Evolutionary conservation across 2,329 filamentous ascomycete species (phyloP).

Genomic region (Ophiostoma quercus): DNA sequence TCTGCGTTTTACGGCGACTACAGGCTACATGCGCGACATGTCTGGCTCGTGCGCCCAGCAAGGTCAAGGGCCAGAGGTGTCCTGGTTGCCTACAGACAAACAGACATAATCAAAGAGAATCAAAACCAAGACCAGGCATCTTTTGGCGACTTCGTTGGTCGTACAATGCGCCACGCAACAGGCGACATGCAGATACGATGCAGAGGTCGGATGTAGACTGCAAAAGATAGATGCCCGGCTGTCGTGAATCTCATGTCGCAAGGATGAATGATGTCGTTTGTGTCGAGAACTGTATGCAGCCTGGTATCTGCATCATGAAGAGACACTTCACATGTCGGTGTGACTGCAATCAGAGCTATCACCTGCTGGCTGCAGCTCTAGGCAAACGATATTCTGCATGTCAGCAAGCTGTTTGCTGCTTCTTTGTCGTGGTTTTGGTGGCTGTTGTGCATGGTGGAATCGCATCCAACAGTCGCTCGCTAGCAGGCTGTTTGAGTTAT

Average conservation of each 20-base stretch:
- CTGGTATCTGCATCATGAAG: too few species aligned
- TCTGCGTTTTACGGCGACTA: not conserved
- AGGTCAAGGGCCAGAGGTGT: not conserved
- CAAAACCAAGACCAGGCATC: not conserved
- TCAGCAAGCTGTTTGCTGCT: not conserved
- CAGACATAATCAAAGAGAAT: not conserved
- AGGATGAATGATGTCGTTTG: not conserved
- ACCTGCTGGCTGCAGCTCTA: not conserved
- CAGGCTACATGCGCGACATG: not conserved
- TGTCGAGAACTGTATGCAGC: too few species aligned
- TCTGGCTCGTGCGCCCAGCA: not conserved
- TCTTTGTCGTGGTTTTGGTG: not conserved
- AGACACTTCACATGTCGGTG: not conserved
- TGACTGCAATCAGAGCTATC: not conserved
- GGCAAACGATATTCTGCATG: not conserved
- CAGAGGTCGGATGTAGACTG: not conserved
- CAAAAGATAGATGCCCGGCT: not conserved
- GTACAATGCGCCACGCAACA: constrained; percentile 10
- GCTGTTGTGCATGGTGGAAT: not conserved
- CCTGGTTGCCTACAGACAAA: not conserved
- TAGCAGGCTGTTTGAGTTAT: not conserved
- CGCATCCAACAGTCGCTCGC: not conserved
- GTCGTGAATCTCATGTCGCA: not conserved
- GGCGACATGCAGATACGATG: constrained; percentile 11
- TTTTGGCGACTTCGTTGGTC: not conserved